Evolutionary conservation across 2,329 filamentous ascomycete genomes (phyloP).

Genomic region (Cryoendolithus antarcticus): DNA sequence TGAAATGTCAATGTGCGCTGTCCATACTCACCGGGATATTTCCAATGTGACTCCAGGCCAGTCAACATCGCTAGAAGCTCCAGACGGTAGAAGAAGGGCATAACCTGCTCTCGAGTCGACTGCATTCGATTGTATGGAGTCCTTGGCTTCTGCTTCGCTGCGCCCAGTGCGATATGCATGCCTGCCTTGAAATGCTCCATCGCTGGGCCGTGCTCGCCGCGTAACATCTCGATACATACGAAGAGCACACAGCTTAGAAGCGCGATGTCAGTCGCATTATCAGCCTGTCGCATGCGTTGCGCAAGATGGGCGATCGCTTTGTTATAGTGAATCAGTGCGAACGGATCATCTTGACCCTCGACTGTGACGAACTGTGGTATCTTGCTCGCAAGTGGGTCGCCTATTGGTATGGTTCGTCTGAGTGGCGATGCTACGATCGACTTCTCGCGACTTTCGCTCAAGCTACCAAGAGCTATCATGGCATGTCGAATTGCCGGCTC

Average conservation of each 20-base stretch:
- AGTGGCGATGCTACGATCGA: background rate
- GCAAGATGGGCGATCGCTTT: conserved; percentile 11
- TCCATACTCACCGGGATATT: conserved; percentile 3
- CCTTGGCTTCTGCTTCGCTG: conserved; percentile 1
- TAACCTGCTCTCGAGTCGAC: conserved; percentile 6
- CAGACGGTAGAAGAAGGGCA: conserved; percentile 11
- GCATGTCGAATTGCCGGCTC: conserved; percentile 18
- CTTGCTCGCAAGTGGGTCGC: conserved; percentile 1
- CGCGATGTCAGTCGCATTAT: conserved; percentile 8
- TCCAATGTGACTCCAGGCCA: conserved; percentile 5
- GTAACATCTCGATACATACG: conserved; percentile 16
- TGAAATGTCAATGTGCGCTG: too few species aligned
- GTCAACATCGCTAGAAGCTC: conserved; percentile 10
- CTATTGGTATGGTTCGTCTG: conserved; percentile 3
- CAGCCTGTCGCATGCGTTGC: conserved; percentile 4
- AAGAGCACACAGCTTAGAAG: conserved; percentile 18
- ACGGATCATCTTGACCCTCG: conserved; percentile 7
- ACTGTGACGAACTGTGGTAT: background rate
- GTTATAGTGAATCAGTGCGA: conserved; percentile 14
- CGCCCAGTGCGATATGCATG: conserved; percentile 10
- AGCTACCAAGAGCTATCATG: conserved; percentile 13
- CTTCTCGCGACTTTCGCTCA: conserved; percentile 11
- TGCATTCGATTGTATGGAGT: background rate
- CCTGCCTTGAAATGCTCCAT: conserved; percentile 14
- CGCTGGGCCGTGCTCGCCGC: conserved; percentile 13